These are phyloP conservation scores for Posidonia australis DNA, from an alignment of 106 monocot genomes.

Conservation along the genomic window DNA sequence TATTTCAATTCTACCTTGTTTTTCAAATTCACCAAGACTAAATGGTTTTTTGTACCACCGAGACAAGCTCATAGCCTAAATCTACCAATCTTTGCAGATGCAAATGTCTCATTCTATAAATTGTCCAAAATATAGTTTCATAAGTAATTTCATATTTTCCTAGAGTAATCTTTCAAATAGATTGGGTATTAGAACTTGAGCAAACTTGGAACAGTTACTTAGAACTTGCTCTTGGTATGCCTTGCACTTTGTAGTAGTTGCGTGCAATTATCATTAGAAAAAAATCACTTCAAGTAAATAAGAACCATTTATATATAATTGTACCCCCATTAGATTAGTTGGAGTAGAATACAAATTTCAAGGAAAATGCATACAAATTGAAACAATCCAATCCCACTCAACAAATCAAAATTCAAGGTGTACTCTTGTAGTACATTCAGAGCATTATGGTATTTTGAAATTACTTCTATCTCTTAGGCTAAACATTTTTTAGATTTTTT, in stretches of 20 bases:
- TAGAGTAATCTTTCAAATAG: not conserved
- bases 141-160: not conserved
- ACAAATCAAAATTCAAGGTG: too few species aligned
- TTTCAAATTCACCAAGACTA: conserved; percentile 92
- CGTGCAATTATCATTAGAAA: conserved; percentile 23
- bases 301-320: too few species aligned
- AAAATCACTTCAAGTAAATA: too few species aligned
- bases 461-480: too few species aligned
- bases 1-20: conserved; percentile 37
- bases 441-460: too few species aligned
- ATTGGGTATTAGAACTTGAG: conserved; percentile 36
- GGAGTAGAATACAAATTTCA: too few species aligned
- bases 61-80: conserved; percentile 89
- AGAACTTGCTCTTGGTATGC: conserved; percentile 95
- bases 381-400: too few species aligned
- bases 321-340: too few species aligned
- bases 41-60: conserved; percentile 97
- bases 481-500: too few species aligned
- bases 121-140: not conserved
- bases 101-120: not conserved
- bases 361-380: too few species aligned
- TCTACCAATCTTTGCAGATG: conserved; percentile 44
- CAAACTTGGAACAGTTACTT: conserved; percentile 85
- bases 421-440: too few species aligned
- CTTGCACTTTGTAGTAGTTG: conserved; percentile 69